These are phyloP conservation scores for Benincasa hispida DNA, from an alignment of 306 rosid genomes.

Conservation along the genomic window DNA sequence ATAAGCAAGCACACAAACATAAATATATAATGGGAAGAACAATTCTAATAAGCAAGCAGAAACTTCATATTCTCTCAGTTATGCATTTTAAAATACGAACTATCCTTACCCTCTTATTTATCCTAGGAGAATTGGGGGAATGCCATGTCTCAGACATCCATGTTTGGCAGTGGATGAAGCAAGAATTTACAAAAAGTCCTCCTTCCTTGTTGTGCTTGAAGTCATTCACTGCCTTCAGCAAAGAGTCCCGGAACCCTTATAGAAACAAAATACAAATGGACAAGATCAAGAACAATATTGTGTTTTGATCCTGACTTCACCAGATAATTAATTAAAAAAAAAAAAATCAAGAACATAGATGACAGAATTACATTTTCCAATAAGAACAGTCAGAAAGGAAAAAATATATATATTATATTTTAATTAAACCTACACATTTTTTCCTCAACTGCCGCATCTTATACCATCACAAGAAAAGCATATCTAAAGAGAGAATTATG, in stretches of 20 bases:
- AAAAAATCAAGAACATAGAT: not conserved
- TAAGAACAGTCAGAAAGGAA: not conserved
- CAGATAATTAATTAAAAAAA: not conserved
- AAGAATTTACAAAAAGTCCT: constrained; percentile 74
- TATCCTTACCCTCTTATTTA: constrained; percentile 44
- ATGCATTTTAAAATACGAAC: not conserved
- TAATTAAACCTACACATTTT: not conserved
- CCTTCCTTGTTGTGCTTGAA: constrained; percentile 42
- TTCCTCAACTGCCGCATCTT: not conserved
- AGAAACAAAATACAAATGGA: constrained; percentile 1
- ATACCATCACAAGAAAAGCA: not conserved
- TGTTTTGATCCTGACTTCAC: not conserved
- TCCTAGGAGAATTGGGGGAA: constrained; percentile 68
- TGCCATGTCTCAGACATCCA: constrained; percentile 69
- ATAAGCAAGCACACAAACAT: not conserved
- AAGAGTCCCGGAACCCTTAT: constrained; percentile 67
- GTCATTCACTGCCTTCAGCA: constrained; percentile 52
- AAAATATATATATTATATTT: not conserved
- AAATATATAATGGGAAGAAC: not conserved
- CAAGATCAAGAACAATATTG: not conserved
- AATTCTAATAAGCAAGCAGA: not conserved
- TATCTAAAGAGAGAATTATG: not conserved
- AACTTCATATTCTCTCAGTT: not conserved
- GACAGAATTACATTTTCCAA: not conserved
- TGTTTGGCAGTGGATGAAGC: constrained; percentile 89